A percentile compares a stretch with the other conserved stretches of the same genome.
Evolutionary conservation across 495 filamentous ascomycete genomes (phyloP).

Genomic region (Hyaloscypha finlandica): DNA sequence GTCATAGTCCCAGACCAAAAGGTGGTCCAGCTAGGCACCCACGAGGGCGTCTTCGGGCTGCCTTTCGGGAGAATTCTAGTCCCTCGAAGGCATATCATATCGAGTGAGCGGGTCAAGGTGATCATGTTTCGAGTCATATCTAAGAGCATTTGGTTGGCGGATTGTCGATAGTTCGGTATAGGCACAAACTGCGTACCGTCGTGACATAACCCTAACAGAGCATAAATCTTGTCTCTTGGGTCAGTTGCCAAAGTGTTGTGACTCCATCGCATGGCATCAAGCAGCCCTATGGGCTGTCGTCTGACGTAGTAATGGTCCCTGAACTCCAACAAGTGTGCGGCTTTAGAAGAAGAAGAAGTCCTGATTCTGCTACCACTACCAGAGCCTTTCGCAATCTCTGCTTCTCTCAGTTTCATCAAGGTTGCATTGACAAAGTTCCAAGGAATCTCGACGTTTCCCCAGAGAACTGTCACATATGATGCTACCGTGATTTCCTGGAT

Average conservation of each 20-base stretch:
- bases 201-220: slow-evolving; percentile 13
- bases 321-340: slow-evolving; percentile 1
- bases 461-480: background rate
- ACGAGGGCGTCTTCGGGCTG: too few relatives aligned
- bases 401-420: too few relatives aligned
- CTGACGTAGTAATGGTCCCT: background rate
- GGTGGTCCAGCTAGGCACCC: background rate
- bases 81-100: background rate
- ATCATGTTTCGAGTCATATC: slow-evolving; percentile 23
- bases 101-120: slow-evolving; percentile 29
- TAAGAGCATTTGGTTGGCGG: background rate
- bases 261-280: background rate
- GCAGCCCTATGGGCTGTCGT: background rate
- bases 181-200: slow-evolving; percentile 1
- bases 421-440: background rate
- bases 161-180: slow-evolving; percentile 1
- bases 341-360: too few relatives aligned
- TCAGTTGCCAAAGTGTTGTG: background rate
- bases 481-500: slow-evolving; percentile 12
- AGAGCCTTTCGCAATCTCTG: too few relatives aligned
- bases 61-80: too few relatives aligned
- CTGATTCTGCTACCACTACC: too few relatives aligned
- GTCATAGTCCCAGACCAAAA: background rate
- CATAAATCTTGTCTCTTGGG: slow-evolving; percentile 14
- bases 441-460: background rate